A percentile compares a stretch with the other conserved stretches of the same genome.
Conservation (phyloP, 108 stramenopile species). For the Cyclotella sp. region DNA sequence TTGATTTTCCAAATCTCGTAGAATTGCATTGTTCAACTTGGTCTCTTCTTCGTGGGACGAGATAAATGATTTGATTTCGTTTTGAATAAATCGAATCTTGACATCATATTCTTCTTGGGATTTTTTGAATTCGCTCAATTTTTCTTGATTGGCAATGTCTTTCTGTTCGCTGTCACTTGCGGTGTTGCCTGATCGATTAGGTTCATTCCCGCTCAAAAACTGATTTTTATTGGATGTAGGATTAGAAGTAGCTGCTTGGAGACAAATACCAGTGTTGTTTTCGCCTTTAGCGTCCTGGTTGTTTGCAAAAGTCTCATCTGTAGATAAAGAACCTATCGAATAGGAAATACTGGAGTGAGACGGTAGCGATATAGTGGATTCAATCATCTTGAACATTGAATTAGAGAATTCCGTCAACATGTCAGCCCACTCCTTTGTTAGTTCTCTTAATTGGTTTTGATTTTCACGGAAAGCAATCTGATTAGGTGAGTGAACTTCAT, state of each 20-base stretch:
- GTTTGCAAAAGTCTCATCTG: background rate
- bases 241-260: no score
- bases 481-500: no score
- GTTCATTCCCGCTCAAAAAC: no score
- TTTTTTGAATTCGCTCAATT: background rate
- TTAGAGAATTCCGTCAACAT: background rate
- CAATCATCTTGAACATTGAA: conserved; percentile 3
- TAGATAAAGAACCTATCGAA: background rate
- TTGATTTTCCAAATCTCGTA: background rate
- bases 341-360: background rate
- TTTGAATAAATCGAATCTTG: background rate
- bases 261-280: no score
- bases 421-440: background rate
- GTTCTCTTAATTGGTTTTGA: background rate
- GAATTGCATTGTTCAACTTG: background rate
- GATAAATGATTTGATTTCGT: background rate
- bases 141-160: background rate
- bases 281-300: background rate
- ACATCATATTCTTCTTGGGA: background rate
- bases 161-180: background rate
- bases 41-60: background rate
- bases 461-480: background rate
- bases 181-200: background rate
- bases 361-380: background rate
- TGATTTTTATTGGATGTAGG: no score